Base-by-base conservation (phyloP, 2,329 filamentous ascomycete species). In the Phialophora expanda region DNA sequence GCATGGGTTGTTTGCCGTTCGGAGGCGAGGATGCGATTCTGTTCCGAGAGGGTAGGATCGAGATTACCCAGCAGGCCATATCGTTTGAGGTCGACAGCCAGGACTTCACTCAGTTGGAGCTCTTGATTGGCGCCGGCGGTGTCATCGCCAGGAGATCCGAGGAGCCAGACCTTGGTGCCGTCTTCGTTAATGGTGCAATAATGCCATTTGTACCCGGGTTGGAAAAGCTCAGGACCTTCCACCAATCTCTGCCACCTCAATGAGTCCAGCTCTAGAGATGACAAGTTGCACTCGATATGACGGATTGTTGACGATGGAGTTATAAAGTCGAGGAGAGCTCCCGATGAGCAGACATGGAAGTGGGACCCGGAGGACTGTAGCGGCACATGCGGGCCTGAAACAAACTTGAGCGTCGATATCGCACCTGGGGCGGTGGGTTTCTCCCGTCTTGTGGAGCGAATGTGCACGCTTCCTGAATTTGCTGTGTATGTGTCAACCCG, bases 171-270 rank as follows among this genome's bases (percentile, higher is more conserved):
- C 76, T 96, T 97, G 6, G 95, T 97, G 5, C 94, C 94, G 73
- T 96, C 92, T 67, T 95, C 89, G 75, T 97, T 96, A 79, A 97
- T 90, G 2, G 93, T 96, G 77, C 95, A 98, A 76, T 99, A 99
- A 77, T 98, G 94, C 95, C 95, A 99, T 66, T 94, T 88, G 77
- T 95, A 98, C n/a, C 90, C 92, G 0, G 88, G 83, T 72, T 91
- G 91, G 79, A 97, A 99, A 38, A 99, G 89, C 75, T 99, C 95
- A 57, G 92, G 90, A 3, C 95, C 95, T 74, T 97, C 94, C 1
- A 94, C 95, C 20, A 99, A 84, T 75, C 93, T 96, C 77, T 97
- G 93, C 95, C 95, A 99, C 56, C 93, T 89, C 57, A 98, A 80
- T 0, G 91, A 90, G 65, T 90, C 90, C 11, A 99, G 83, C 73